A percentile compares a stretch with the other conserved stretches of the same genome.
These are phyloP conservation scores for Gamsiella multidivaricata DNA, from an alignment of 192 early-diverging fungal genomes.

Conservation along the genomic window DNA sequence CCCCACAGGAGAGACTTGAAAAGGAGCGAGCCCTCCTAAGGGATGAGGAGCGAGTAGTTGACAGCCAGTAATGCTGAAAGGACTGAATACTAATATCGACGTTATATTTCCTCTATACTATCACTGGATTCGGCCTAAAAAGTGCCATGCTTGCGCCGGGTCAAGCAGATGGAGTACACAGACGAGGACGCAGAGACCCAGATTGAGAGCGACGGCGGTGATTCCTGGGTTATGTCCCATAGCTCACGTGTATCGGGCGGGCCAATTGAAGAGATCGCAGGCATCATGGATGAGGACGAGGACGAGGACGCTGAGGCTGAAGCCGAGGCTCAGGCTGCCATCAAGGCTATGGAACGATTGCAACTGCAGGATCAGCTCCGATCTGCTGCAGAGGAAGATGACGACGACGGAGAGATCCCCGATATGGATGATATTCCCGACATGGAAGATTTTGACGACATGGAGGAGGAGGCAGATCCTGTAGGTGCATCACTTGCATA, in stretches of 20 bases:
- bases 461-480: slow-evolving; percentile 85
- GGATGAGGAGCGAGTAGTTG: neutral
- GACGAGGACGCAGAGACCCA: slow-evolving; percentile 70
- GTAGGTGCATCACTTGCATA: slow-evolving; percentile 44
- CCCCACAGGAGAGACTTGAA: slow-evolving; percentile 27
- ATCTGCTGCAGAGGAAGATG: slow-evolving; percentile 53
- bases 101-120: neutral
- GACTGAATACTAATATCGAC: neutral
- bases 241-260: slow-evolving; percentile 63
- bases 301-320: slow-evolving; percentile 74
- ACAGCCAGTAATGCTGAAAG: neutral
- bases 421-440: slow-evolving; percentile 94
- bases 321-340: slow-evolving; percentile 57
- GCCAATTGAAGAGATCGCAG: slow-evolving; percentile 48
- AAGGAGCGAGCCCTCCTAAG: slow-evolving; percentile 23
- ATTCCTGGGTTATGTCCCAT: slow-evolving; percentile 90
- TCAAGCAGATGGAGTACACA: slow-evolving; percentile 82
- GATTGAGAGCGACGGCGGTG: slow-evolving; percentile 70
- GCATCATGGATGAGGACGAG: slow-evolving; percentile 63
- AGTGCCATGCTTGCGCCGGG: slow-evolving; percentile 93
- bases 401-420: slow-evolving; percentile 79
- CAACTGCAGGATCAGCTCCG: slow-evolving; percentile 52
- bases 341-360: slow-evolving; percentile 47
- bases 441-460: slow-evolving; percentile 75
- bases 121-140: neutral